Evolutionary conservation across 257 asterid genomes (phyloP), one percentile per base, ranked within the genome.

Genomic region (Capsicum baccatum): DNA sequence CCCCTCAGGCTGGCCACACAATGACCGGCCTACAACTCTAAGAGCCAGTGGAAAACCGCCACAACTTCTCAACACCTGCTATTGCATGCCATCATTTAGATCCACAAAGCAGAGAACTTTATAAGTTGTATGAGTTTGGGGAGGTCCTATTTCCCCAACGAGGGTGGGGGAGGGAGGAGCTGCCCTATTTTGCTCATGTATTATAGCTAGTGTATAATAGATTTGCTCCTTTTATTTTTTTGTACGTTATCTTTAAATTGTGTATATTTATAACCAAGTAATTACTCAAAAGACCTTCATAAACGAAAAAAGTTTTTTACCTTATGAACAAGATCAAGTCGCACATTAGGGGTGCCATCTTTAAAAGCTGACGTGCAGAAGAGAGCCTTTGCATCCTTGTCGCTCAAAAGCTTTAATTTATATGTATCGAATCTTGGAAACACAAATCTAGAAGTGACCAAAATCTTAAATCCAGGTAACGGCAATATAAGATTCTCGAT

Each of bases 31-130:
- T 19, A 89, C 86, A n/a, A 86, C 91, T 81, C 56, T 83, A 80
- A 89, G 89, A 58, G 91, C 91, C 81, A 89, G 59, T 3, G 91
- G 91, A 52, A 83, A 86, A 79, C 91, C 88, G 2, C 87, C 85
- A 62, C 91, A 89, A 14, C 84, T 58, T 80, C 69, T 87, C 67
- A 86, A 85, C 79, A 83, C 87, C 91, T 89, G 83, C 69, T 42
- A 76, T 44, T 16, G 12, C 4, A 64, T 62, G 11, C 47, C 19
- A 54, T 16, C 62, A 60, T 56, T 59, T 59, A 80, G 60, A 47
- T 63, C 71, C 79, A 66, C 3, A 42, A 48, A 62, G 48, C 55
- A 62, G 39, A 81, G 39, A 62, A 26, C 19, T 81, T 39, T 59
- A 50, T 19, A 5, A 44, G 3, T 21, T 39, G 19, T 9, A 81